Evolutionary conservation across 2,329 filamentous ascomycete genomes (phyloP).

Genomic region (Apiospora saccharicola): DNA sequence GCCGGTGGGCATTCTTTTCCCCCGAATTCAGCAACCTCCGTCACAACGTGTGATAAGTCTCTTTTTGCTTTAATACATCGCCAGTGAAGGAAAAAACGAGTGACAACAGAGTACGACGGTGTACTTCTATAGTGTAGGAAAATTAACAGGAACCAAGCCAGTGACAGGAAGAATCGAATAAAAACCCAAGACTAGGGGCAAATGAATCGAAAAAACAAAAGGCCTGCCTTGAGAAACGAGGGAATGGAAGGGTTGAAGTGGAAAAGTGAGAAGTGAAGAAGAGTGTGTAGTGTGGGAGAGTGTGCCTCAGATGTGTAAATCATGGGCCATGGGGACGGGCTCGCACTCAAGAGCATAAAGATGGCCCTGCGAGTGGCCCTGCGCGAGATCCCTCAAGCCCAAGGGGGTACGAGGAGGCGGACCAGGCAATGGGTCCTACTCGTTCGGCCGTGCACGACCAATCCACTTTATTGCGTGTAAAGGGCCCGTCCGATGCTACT

Average conservation of each 20-base stretch:
- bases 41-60: neutral
- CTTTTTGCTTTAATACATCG: neutral
- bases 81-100: slow-evolving; percentile 11
- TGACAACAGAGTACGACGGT: slow-evolving; percentile 1
- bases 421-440: slow-evolving; percentile 6
- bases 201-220: slow-evolving; percentile 14
- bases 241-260: slow-evolving; percentile 21
- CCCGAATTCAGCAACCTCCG: slow-evolving; percentile 9
- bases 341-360: neutral
- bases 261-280: slow-evolving; percentile 22
- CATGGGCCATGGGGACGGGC: slow-evolving; percentile 16
- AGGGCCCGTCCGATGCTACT: slow-evolving; percentile 20
- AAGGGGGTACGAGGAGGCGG: slow-evolving; percentile 2
- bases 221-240: slow-evolving; percentile 26
- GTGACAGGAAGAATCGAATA: slow-evolving; percentile 1
- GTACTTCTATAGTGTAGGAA: slow-evolving; percentile 6
- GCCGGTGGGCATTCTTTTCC: neutral
- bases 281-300: slow-evolving; percentile 8
- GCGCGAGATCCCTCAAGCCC: neutral
- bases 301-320: slow-evolving; percentile 19
- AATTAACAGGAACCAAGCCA: slow-evolving; percentile 20
- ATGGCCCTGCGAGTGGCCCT: slow-evolving; percentile 11
- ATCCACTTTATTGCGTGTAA: slow-evolving; percentile 17
- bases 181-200: slow-evolving; percentile 24
- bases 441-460: slow-evolving; percentile 14